Base-by-base conservation (phyloP, 2,329 filamentous ascomycete genomes). In the Tolypocladium capitatum region DNA sequence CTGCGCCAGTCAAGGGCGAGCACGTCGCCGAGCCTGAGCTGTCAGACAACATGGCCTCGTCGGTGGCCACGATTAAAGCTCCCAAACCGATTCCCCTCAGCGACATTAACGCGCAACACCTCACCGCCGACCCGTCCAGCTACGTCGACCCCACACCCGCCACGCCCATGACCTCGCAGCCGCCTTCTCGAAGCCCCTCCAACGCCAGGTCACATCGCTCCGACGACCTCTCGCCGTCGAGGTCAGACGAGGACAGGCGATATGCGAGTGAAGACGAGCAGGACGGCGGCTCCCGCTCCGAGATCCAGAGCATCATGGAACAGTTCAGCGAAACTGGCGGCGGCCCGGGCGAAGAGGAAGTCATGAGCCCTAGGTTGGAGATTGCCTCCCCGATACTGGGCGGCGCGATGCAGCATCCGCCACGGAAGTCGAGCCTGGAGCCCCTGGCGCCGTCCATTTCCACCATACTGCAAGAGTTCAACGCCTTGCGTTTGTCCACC, bases 241-340 rank as follows among this genome's bases (percentile, higher is more conserved):
- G 72, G 49, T 77, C 76, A 20, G 74, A 76, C 52, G 79, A 83
- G 46, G 78, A 81, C 45, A 76, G 72, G 55, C 67, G 67, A 50
- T 74, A 73, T 47, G 55, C 71, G 33, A 81, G 74, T 56, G 80
- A 82, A 58, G 80, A 81, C 58, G 75, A 80, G 47, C 76, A 78
- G 21, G 81, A 89, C 43, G 77, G 78, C 45, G 80, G 80, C 46
- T 87, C 86, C 1, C 79, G 80, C 50, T 83, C 84, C 6, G 92
- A 98, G 68, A 96, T 98, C 51, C 87, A 96, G 66, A 94, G 78
- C 61, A 97, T 98, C 63, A 97, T 98, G 87, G 87, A 88, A 52
- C 92, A 97, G 66, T 97, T 97, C 57, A 83, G 84, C 56, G 81
- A 86, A 59, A 80, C 80, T 45, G 80, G 80, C 28, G 80, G 81